Base-by-base conservation (phyloP, 1,139 yeast species). In the Casaregolazyma lundiana region DNA sequence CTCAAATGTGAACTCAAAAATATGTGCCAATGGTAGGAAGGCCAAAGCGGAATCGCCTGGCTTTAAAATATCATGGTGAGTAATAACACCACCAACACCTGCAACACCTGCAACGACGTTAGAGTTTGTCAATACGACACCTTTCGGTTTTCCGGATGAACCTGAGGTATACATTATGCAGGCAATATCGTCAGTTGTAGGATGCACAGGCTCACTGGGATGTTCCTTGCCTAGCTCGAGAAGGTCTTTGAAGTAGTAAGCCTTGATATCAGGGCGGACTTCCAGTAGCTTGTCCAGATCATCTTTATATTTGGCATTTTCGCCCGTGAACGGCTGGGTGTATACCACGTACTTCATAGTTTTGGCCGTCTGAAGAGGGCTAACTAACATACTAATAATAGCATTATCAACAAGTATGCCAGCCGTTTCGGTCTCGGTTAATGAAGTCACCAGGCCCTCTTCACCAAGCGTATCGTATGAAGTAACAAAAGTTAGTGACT, bases 141-240 rank as follows among this genome's bases (percentile, higher is more conserved):
- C 99, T 73, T 92, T 92, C 61, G 98, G 98, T 53, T 82, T 81
- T 60, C 98, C 98, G 15, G 98, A 90, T 15, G 97, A 89, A 45
- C 99, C 99, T 0, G 97, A 90, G 20, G 99, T 92, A 75, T 92
- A 92, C 97, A 94, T 92, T 64, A 92, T 88, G 72, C 96, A 87
- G 37, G 92, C 80, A 47, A 83, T 63, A 60, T 88, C 95, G n/a
- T 79, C 79, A 8, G 94, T 78, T 52, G 71, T 74, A 47, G 95
- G 88, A 13, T 76, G 75, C 52, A 64, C 62, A 13, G 75, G 66
- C 13, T 63, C 65, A 45, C 52, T 56, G 35, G 71, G 71, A 50
- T 75, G 66, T 34, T 68, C 68, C 54, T 72, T 64, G 56, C 99
- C 98, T 45, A 81, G 67, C 47, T 70, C 70, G 41, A 84, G 51